Percentiles rank a stretch among this genome's conserved stretches.
phyloP scores from a whole-genome alignment of 1,139 yeast genomes.

The Scheffersomyces stambukii region DNA sequence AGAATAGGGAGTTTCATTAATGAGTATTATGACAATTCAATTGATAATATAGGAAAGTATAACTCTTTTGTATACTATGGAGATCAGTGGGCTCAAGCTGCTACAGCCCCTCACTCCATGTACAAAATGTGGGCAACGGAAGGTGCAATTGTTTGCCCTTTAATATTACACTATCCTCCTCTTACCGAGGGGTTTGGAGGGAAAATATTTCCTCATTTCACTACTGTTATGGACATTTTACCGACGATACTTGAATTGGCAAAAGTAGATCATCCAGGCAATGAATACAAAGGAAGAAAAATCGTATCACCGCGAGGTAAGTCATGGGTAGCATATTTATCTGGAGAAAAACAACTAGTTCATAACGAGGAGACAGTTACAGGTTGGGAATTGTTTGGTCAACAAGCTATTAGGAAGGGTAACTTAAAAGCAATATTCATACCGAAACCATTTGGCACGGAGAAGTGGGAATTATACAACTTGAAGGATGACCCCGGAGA shows the following conservation, averaged over 20 bases:
- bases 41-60: slow-evolving; percentile 44
- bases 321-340: slow-evolving; percentile 35
- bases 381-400: slow-evolving; percentile 60
- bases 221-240: slow-evolving; percentile 55
- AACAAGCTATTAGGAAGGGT: slow-evolving; percentile 53
- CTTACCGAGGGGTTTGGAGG: slow-evolving; percentile 21
- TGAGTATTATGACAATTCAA: slow-evolving; percentile 36
- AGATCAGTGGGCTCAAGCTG: slow-evolving; percentile 65
- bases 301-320: slow-evolving; percentile 39
- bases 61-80: slow-evolving; percentile 51
- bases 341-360: slow-evolving; percentile 20
- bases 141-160: slow-evolving; percentile 55
- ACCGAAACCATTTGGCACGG: slow-evolving; percentile 48
- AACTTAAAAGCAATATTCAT: slow-evolving; percentile 44
- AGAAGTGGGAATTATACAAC: slow-evolving; percentile 48
- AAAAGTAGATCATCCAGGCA: slow-evolving; percentile 41
- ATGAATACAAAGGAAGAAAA: slow-evolving; percentile 29
- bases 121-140: slow-evolving; percentile 51
- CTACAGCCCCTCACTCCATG: slow-evolving; percentile 53
- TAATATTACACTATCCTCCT: slow-evolving; percentile 40
- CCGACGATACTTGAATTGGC: slow-evolving; percentile 53
- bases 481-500: slow-evolving; percentile 46
- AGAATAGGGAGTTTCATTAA: slow-evolving; percentile 24
- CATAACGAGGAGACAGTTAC: slow-evolving; percentile 45
- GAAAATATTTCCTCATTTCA: slow-evolving; percentile 31